Percentiles rank a stretch among this genome's conserved stretches.
phyloP scores from a whole-genome alignment of 305 asterid species.

The Fraxinus greggii region DNA sequence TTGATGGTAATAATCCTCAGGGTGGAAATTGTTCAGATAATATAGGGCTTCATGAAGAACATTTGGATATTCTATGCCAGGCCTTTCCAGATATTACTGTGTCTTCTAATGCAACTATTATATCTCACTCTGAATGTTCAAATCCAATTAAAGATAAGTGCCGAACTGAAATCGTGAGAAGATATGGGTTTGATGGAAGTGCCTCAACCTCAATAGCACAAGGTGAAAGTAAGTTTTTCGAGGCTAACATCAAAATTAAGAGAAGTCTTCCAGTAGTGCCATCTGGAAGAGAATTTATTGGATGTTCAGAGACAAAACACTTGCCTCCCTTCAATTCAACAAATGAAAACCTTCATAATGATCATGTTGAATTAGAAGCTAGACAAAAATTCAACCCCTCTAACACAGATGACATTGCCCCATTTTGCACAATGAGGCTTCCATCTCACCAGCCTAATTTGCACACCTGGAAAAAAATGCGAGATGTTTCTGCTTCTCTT shows the following conservation, averaged over 20 bases:
- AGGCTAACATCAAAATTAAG: conserved; percentile 33
- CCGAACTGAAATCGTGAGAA: conserved; percentile 35
- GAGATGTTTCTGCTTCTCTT: conserved; percentile 40
- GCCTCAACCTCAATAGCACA: conserved; percentile 38
- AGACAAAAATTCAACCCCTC: conserved; percentile 42
- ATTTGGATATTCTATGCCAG: conserved; percentile 55
- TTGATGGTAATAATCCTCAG: conserved; percentile 39
- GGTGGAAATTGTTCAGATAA: conserved; percentile 44
- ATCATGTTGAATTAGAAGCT: conserved; percentile 44
- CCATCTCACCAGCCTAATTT: conserved; percentile 36
- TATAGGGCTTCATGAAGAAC: conserved; percentile 61
- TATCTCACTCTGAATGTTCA: conserved; percentile 40
- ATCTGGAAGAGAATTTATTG: conserved; percentile 23
- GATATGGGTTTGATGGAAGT: conserved; percentile 47
- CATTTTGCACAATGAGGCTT: conserved; percentile 38
- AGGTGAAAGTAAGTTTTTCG: conserved; percentile 39
- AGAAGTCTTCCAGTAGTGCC: conserved; percentile 22
- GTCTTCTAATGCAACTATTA: conserved; percentile 33
- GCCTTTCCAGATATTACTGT: conserved; percentile 58
- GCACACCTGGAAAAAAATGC: conserved; percentile 37
- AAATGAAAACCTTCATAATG: conserved; percentile 39
- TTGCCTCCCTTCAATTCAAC: conserved; percentile 34
- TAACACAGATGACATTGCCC: conserved; percentile 44
- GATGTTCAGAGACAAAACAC: conserved; percentile 29
- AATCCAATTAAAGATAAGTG: conserved; percentile 36